A percentile compares a stretch with the other conserved stretches of the same genome.
Conservation (phyloP, 2,329 filamentous ascomycete species). For the Chaetomium strumarium region DNA sequence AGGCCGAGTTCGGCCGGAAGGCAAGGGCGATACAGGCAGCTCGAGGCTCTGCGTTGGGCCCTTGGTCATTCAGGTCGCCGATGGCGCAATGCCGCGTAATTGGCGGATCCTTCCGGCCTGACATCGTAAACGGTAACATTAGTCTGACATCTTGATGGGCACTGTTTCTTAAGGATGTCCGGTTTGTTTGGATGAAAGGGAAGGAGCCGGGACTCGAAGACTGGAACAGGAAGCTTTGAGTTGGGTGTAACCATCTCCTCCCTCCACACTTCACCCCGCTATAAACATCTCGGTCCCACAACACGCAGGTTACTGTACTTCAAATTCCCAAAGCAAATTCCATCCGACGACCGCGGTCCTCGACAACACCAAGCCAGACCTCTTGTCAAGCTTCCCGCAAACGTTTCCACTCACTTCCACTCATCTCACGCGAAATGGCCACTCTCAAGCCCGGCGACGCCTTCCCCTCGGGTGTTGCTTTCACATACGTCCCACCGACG, state of each 20-base stretch:
- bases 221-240: too few species aligned
- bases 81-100: slow-evolving; percentile 11
- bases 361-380: neutral
- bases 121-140: too few species aligned
- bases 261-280: slow-evolving; percentile 7
- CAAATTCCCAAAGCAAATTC: too few species aligned
- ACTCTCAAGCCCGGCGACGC: slow-evolving; percentile 71
- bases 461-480: slow-evolving; percentile 75
- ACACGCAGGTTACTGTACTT: neutral
- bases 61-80: slow-evolving; percentile 3
- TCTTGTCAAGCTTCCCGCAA: neutral
- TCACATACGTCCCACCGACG: slow-evolving; percentile 77
- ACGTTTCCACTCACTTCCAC: neutral
- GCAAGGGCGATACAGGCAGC: too few species aligned
- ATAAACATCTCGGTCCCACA: slow-evolving; percentile 1
- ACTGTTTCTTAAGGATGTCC: too few species aligned
- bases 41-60: neutral
- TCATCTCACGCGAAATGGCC: slow-evolving; percentile 39
- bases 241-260: too few species aligned
- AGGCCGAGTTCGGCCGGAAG: too few species aligned
- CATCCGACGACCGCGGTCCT: neutral
- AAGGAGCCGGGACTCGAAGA: too few species aligned
- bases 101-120: too few species aligned
- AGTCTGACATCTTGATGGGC: too few species aligned
- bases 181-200: too few species aligned